phyloP scores from a whole-genome alignment of 164 flowering plant genomes.

The Umbellularia californica region DNA sequence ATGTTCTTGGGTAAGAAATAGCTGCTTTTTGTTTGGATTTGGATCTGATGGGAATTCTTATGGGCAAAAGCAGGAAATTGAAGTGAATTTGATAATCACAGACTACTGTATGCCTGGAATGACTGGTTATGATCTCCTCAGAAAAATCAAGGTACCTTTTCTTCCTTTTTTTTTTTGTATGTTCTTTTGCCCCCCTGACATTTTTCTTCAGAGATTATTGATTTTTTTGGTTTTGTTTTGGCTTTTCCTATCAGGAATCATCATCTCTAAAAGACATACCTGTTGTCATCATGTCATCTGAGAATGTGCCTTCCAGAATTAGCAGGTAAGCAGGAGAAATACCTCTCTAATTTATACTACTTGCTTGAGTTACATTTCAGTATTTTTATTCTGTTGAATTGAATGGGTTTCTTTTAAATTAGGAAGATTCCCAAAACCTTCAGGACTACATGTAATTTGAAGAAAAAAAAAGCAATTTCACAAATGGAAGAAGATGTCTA shows the following conservation, averaged over 20 bases:
- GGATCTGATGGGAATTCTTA: neutral
- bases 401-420: neutral
- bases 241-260: constrained; percentile 50
- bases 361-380: neutral
- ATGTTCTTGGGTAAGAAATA: neutral
- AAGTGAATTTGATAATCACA: constrained; percentile 41
- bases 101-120: constrained; percentile 56
- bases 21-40: neutral
- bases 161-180: neutral
- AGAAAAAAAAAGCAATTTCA: neutral
- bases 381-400: neutral
- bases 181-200: neutral
- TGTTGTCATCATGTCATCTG: constrained; percentile 95
- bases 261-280: constrained; percentile 74
- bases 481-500: too few species aligned
- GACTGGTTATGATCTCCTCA: constrained; percentile 51
- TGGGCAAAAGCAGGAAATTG: constrained; percentile 22
- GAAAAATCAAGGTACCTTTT: constrained; percentile 34
- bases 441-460: neutral
- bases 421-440: neutral
- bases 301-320: constrained; percentile 85
- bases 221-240: neutral
- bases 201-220: neutral
- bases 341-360: neutral
- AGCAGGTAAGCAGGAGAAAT: constrained; percentile 47